phyloP scores from a whole-genome alignment of 2,329 filamentous ascomycete genomes.

The Fusarium anthophilum region DNA sequence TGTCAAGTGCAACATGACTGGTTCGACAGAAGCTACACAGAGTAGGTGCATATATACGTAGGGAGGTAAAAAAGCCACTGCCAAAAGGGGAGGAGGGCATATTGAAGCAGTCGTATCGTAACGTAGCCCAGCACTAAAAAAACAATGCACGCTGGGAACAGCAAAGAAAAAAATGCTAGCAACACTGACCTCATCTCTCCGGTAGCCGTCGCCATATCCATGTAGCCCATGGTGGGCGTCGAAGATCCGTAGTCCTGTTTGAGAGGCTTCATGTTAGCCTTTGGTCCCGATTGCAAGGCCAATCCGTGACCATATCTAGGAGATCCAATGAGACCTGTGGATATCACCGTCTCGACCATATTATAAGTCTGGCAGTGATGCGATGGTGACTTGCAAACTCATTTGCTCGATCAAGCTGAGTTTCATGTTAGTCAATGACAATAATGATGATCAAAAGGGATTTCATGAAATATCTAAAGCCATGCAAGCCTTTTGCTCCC shows the following conservation, averaged over 20 bases:
- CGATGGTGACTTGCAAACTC: not conserved
- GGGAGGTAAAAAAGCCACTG: not conserved
- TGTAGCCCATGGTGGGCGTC: slow-evolving; percentile 63
- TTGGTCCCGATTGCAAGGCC: slow-evolving; percentile 7
- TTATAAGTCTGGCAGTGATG: not conserved
- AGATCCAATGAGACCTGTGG: slow-evolving; percentile 1
- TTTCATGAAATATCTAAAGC: not conserved
- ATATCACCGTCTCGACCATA: slow-evolving; percentile 3
- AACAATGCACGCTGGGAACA: not conserved
- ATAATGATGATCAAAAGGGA: not conserved
- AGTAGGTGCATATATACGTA: not conserved
- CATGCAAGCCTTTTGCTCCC: slow-evolving; percentile 14
- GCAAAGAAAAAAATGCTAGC: slow-evolving; percentile 28
- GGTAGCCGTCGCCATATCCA: slow-evolving; percentile 59
- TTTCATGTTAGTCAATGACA: slow-evolving; percentile 13
- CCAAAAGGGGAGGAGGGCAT: not conserved
- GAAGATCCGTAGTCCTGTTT: slow-evolving; percentile 66
- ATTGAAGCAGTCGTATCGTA: not conserved
- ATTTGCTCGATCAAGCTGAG: not conserved
- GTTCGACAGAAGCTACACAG: not conserved
- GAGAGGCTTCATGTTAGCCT: slow-evolving; percentile 38
- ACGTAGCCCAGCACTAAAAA: not conserved
- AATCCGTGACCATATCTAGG: slow-evolving; percentile 8
- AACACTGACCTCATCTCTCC: slow-evolving; percentile 65
- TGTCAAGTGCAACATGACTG: not conserved